Evolutionary conservation across 2,329 filamentous ascomycete genomes (phyloP).

Genomic region (Xylogone sp.): DNA sequence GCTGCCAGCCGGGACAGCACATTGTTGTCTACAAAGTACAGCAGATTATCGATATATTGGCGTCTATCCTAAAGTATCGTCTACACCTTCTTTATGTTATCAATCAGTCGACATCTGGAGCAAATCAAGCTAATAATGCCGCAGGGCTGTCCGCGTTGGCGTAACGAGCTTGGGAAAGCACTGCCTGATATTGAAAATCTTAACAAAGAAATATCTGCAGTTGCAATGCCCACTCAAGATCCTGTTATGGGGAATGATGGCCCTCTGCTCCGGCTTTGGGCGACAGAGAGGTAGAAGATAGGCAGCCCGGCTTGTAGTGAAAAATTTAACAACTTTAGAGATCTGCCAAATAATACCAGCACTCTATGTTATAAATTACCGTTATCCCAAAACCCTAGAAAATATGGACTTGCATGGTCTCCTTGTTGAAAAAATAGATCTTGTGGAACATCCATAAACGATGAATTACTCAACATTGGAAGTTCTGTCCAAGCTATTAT

Average conservation of each 20-base stretch:
- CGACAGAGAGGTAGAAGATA: too few relatives aligned
- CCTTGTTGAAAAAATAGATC: constrained; percentile 29
- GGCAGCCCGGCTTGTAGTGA: too few relatives aligned
- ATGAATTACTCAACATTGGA: constrained; percentile 19
- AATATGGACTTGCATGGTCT: constrained; percentile 22
- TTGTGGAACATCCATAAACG: constrained; percentile 24
- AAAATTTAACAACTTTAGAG: too few relatives aligned
- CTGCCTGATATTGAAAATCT: not conserved
- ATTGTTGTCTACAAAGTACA: constrained; percentile 19
- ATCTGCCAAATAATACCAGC: too few relatives aligned
- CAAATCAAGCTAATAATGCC: not conserved
- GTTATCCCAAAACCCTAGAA: constrained; percentile 24
- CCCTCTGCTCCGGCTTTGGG: not conserved
- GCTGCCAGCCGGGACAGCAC: constrained; percentile 26
- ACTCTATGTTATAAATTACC: constrained; percentile 20
- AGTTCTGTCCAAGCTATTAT: not conserved
- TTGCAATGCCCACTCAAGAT: not conserved
- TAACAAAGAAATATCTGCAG: not conserved
- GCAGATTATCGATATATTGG: constrained; percentile 26
- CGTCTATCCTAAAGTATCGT: constrained; percentile 25
- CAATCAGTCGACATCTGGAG: too few relatives aligned
- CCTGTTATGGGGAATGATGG: not conserved
- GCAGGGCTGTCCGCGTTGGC: not conserved
- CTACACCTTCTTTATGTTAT: not conserved
- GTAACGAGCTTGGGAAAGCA: not conserved